Percentiles rank a stretch among this genome's conserved stretches.
Conservation (phyloP, 257 asterid genomes). For the Lithospermum erythrorhizon region DNA sequence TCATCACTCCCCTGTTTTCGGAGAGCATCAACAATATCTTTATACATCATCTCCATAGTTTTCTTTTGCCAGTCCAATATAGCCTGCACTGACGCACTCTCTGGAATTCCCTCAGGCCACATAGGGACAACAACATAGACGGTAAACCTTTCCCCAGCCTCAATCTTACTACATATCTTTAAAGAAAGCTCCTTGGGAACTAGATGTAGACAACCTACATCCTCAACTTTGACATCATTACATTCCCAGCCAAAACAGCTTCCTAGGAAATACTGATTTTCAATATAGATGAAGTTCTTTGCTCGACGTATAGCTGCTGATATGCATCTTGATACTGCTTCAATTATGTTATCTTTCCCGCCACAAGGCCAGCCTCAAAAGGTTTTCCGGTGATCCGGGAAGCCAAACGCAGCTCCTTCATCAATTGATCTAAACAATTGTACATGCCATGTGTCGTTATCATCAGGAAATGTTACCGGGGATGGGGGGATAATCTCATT, state of each 20-base stretch:
- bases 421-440: constrained; percentile 13
- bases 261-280: constrained; percentile 13
- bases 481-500: constrained; percentile 9
- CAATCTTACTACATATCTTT: constrained; percentile 3
- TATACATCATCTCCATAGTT: too few relatives aligned
- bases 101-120: constrained; percentile 16
- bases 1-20: background rate
- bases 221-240: constrained; percentile 8
- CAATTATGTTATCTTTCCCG: constrained; percentile 11
- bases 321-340: constrained; percentile 15
- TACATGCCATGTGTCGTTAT: constrained; percentile 11
- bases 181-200: constrained; percentile 12
- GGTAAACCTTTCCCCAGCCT: constrained; percentile 3
- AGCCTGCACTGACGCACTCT: constrained; percentile 2
- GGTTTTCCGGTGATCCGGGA: constrained; percentile 9
- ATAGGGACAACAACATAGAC: constrained; percentile 13
- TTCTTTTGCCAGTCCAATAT: constrained; percentile 15
- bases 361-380: constrained; percentile 7
- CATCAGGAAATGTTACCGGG: constrained; percentile 8
- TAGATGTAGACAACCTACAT: constrained; percentile 4
- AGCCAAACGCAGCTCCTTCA: constrained; percentile 13
- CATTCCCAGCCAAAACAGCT: constrained; percentile 12
- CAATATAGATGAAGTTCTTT: constrained; percentile 11
- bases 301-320: constrained; percentile 15
- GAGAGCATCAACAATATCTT: constrained; percentile 10